Evolutionary conservation across 1,139 yeast species (phyloP).

Genomic region (Kodamaea alishanica): DNA sequence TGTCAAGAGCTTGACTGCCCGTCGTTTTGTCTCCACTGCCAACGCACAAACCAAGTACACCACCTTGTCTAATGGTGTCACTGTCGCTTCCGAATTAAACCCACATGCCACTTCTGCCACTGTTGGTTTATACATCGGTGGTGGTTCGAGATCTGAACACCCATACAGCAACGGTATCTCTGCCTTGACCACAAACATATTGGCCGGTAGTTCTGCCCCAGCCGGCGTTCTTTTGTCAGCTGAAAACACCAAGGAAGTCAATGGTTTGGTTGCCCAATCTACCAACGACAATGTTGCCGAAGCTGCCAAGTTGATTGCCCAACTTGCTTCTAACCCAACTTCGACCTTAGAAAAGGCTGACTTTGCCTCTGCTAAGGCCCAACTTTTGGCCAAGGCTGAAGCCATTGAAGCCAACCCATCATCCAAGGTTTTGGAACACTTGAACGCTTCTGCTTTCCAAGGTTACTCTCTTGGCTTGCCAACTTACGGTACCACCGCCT

Average conservation of each 20-base stretch:
- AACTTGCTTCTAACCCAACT: constrained; percentile 34
- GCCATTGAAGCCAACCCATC: constrained; percentile 46
- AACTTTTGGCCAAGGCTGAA: constrained; percentile 37
- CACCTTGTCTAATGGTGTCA: constrained; percentile 66
- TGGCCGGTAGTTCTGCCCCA: constrained; percentile 33
- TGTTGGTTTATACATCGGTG: constrained; percentile 66
- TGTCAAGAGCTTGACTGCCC: constrained; percentile 36
- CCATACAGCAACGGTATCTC: constrained; percentile 78
- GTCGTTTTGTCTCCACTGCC: constrained; percentile 58
- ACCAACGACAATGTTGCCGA: constrained; percentile 41
- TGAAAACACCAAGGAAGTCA: constrained; percentile 48
- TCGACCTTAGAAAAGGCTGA: constrained; percentile 33
- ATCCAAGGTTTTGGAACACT: constrained; percentile 61
- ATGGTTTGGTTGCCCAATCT: constrained; percentile 52
- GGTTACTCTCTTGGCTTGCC: constrained; percentile 78
- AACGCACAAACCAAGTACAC: constrained; percentile 63
- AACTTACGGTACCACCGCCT: constrained; percentile 65
- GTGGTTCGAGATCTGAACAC: constrained; percentile 78
- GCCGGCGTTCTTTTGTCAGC: constrained; percentile 47
- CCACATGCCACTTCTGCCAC: constrained; percentile 55
- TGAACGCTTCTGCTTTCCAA: constrained; percentile 79
- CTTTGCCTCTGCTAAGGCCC: constrained; percentile 32
- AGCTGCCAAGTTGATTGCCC: constrained; percentile 40
- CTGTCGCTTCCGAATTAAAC: constrained; percentile 66
- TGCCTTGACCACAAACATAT: constrained; percentile 54